phyloP scores from a whole-genome alignment of 2,329 filamentous ascomycete genomes.

The Pseudophaeomoniella oleicola region DNA sequence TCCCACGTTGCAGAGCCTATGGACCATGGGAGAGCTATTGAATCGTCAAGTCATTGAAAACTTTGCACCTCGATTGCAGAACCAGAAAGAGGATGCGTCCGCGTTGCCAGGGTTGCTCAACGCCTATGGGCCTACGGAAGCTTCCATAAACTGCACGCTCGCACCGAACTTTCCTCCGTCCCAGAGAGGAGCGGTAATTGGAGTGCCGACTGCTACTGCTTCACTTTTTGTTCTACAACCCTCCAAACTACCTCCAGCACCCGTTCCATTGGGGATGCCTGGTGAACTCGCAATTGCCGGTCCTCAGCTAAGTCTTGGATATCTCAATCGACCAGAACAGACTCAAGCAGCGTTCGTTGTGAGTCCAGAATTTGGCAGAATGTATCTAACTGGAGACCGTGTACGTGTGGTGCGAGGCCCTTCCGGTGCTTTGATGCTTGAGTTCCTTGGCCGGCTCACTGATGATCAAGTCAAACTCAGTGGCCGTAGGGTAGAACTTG shows the following conservation, averaged over 20 bases:
- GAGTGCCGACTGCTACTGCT: conserved; percentile 6
- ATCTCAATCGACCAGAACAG: conserved; percentile 50
- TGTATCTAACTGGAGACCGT: conserved; percentile 74
- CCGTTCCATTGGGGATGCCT: conserved; percentile 52
- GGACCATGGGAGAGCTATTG: conserved; percentile 20
- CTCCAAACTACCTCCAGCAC: conserved; percentile 19
- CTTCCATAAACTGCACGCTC: not conserved
- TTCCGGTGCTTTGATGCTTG: conserved; percentile 62
- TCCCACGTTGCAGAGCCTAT: conserved; percentile 8
- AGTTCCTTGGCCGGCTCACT: conserved; percentile 67
- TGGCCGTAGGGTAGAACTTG: conserved; percentile 65
- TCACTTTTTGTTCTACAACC: conserved; percentile 25
- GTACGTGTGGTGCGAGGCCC: conserved; percentile 67
- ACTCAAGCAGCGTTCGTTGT: conserved; percentile 52
- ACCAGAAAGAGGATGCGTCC: not conserved
- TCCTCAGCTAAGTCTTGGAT: conserved; percentile 61
- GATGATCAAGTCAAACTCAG: conserved; percentile 74
- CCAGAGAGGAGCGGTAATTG: conserved; percentile 1
- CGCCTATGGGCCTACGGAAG: conserved; percentile 23
- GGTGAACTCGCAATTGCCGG: conserved; percentile 83
- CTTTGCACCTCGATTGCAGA: conserved; percentile 11
- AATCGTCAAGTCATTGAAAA: conserved; percentile 14
- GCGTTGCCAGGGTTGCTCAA: conserved; percentile 28
- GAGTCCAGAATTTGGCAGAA: conserved; percentile 51
- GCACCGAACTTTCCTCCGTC: not conserved